These are phyloP conservation scores for Cercospora citrullina DNA, from an alignment of 2,329 filamentous ascomycete species.

Conservation along the genomic window DNA sequence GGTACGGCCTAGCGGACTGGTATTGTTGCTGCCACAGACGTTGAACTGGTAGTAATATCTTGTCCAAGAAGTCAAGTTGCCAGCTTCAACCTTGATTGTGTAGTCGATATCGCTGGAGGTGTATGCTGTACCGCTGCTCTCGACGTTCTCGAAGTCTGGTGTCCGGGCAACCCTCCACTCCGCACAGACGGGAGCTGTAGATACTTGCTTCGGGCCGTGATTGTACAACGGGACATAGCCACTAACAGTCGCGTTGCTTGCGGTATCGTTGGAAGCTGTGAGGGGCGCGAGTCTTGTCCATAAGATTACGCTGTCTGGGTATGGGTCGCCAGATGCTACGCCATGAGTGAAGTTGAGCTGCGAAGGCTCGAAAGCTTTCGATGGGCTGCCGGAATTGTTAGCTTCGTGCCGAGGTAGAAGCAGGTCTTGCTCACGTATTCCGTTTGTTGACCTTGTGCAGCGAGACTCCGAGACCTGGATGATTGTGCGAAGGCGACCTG, in stretches of 20 bases:
- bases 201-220: conserved; percentile 57
- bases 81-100: conserved; percentile 72
- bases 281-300: conserved; percentile 47
- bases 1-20: conserved; percentile 64
- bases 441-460: conserved; percentile 62
- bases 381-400: conserved; percentile 36
- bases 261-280: conserved; percentile 40
- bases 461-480: conserved; percentile 64
- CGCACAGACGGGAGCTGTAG: conserved; percentile 65
- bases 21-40: conserved; percentile 63
- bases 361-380: conserved; percentile 46
- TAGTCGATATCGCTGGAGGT: conserved; percentile 75
- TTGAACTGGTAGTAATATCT: conserved; percentile 71
- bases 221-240: conserved; percentile 57
- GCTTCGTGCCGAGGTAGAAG: background rate
- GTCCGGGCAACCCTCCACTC: conserved; percentile 61
- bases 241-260: conserved; percentile 53
- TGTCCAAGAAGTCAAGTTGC: conserved; percentile 61
- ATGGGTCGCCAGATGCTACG: conserved; percentile 46
- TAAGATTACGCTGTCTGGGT: conserved; percentile 44
- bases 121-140: conserved; percentile 61
- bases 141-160: conserved; percentile 50
- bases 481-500: conserved; percentile 64
- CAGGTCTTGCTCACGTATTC: conserved; percentile 34
- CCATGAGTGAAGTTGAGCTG: conserved; percentile 64